These are phyloP conservation scores for Primulina eburnea DNA, from an alignment of 257 asterid species.

Conservation along the genomic window DNA sequence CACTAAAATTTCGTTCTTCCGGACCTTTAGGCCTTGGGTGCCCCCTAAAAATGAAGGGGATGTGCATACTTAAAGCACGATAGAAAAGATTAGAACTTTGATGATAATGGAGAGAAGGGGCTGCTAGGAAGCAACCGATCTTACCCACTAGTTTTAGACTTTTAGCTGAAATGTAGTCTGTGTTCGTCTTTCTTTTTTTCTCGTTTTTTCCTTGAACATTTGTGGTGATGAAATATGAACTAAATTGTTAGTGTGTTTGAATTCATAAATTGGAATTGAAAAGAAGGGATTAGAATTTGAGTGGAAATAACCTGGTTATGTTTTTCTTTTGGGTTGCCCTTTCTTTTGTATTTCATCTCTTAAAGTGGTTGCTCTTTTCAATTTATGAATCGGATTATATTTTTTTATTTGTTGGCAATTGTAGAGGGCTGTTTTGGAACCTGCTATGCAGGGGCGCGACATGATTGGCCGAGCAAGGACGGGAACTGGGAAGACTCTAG, in stretches of 20 bases:
- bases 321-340: too few species aligned
- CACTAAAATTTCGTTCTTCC: not conserved
- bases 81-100: not conserved
- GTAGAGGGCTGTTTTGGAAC: slow-evolving; percentile 75
- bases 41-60: not conserved
- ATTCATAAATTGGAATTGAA: slow-evolving; percentile 10
- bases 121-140: not conserved
- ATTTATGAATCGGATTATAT: too few species aligned
- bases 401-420: slow-evolving; percentile 8
- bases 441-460: slow-evolving; percentile 92
- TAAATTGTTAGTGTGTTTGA: slow-evolving; percentile 2
- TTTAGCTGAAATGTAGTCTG: not conserved
- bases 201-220: not conserved
- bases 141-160: not conserved
- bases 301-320: not conserved
- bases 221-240: not conserved
- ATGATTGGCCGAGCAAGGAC: slow-evolving; percentile 97
- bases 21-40: not conserved
- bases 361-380: not conserved
- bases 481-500: slow-evolving; percentile 91
- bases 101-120: not conserved
- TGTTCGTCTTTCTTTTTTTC: too few species aligned
- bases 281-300: not conserved
- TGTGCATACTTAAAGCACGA: not conserved
- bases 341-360: not conserved